phyloP scores from a whole-genome alignment of 257 asterid genomes.

The Fraxinus pennsylvanica region DNA sequence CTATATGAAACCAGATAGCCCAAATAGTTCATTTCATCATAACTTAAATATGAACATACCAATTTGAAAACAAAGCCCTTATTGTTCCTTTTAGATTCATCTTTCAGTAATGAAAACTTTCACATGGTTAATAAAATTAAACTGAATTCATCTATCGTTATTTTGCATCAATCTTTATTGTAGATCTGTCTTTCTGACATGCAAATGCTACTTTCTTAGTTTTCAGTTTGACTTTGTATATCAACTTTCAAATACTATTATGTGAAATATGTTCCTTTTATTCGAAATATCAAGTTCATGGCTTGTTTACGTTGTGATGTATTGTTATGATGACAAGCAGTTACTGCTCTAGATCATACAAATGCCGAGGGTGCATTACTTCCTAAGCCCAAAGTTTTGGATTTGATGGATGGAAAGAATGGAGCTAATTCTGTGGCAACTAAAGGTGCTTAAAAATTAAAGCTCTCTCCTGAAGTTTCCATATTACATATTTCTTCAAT shows the following conservation, averaged over 20 bases:
- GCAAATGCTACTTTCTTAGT: slow-evolving; percentile 4
- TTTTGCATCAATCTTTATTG: slow-evolving; percentile 1
- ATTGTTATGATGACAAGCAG: slow-evolving; percentile 44
- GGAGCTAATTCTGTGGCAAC: slow-evolving; percentile 35
- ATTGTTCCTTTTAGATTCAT: not conserved
- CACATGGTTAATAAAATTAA: not conserved
- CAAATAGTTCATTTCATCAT: not conserved
- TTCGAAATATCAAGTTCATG: not conserved
- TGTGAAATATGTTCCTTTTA: slow-evolving; percentile 3
- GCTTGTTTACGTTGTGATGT: slow-evolving; percentile 13
- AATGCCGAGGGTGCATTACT: slow-evolving; percentile 74
- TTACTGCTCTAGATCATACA: slow-evolving; percentile 84
- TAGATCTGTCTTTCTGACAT: not conserved
- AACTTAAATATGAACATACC: not conserved
- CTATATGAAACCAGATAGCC: not conserved
- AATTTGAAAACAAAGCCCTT: not conserved
- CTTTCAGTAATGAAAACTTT: not conserved
- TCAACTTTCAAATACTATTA: not conserved
- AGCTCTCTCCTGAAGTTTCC: not conserved
- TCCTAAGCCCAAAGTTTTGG: slow-evolving; percentile 68
- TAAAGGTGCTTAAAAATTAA: slow-evolving; percentile 48
- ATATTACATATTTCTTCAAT: not conserved
- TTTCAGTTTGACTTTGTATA: not conserved
- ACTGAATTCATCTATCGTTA: not conserved
- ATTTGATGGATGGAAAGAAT: slow-evolving; percentile 38